Evolutionary conservation across 345 rosid genomes (phyloP).

Genomic region (Lepidium aucheri): DNA sequence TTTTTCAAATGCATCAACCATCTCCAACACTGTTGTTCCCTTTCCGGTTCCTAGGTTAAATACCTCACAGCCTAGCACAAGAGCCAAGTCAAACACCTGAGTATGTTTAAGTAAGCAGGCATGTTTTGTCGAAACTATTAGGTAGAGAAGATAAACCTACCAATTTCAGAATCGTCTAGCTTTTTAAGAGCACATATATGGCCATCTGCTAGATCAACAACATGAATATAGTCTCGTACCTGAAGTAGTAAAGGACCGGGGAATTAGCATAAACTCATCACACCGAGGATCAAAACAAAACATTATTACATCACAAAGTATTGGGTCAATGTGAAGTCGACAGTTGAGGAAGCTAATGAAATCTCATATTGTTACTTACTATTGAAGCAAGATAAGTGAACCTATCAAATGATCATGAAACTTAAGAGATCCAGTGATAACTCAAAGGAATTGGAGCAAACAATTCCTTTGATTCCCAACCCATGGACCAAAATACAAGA

Average conservation of each 20-base stretch:
- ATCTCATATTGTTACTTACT: background rate
- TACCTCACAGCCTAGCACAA: conserved; percentile 73
- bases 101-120: background rate
- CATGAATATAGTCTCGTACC: conserved; percentile 98
- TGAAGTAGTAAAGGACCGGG: conserved; percentile 15
- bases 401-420: background rate
- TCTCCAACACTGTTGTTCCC: conserved; percentile 95
- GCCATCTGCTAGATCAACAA: conserved; percentile 89
- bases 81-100: background rate
- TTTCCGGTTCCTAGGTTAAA: conserved; percentile 94
- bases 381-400: background rate
- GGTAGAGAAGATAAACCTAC: conserved; percentile 25
- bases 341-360: background rate
- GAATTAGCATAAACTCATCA: conserved; percentile 1
- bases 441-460: background rate
- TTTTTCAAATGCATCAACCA: conserved; percentile 91
- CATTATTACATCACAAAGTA: background rate
- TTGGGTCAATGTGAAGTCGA: background rate
- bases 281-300: background rate
- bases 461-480: conserved; percentile 1
- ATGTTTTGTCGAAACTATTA: background rate
- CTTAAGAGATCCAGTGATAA: background rate
- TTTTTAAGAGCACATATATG: conserved; percentile 81
- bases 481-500: background rate
- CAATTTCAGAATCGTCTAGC: conserved; percentile 59